Base-by-base conservation (phyloP, 768 basidiomycete species). In the Chalciporus chontae region DNA sequence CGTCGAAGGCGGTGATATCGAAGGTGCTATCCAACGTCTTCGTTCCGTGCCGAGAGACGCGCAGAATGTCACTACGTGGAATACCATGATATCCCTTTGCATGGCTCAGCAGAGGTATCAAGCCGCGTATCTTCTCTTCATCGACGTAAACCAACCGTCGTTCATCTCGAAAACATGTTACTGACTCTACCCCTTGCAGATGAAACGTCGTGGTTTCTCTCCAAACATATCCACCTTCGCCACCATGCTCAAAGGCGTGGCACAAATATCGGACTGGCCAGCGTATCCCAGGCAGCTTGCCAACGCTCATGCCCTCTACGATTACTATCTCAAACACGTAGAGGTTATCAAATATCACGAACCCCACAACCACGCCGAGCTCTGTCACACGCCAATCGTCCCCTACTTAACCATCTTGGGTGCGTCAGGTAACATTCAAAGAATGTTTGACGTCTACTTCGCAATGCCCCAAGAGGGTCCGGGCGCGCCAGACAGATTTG, bases 131-230 rank as follows among this genome's bases (percentile, higher is more conserved):
- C 64, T 75, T n/a, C 69, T 92, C 27, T 92, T 78, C 64, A 69
- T 71, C 39, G 88, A 93, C 52, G 90, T 91, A 51, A 61, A 77
- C 36, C 21, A 53, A 11, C 8, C n/a, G 14, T 29, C 31, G 8
- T 27, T 46, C 72, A 63, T 31, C 26, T 26, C 26, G 8, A n/a
- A 9, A 4, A 26, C 37, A 45, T 45, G 45, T 41, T 31, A 26
- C 23, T 56, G 32, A 52, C 24, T n/a, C n/a, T 36, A 36, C 19
- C 26, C 52, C 44, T 13, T 26, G 10, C 52, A 93, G 90, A 90
- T 93, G 89, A 92, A 90, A 67, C 78, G 89, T 29, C 80, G 91
- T 39, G 87, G 87, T 1, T 84, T 90, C 61, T 74, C 74, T 40
- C 88, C 91, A 21, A 83, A 76, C 39, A 65, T 74, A 7, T 70